Conservation (phyloP, 176 grass and related monocot genomes). For the Eleusine coracana region DNA sequence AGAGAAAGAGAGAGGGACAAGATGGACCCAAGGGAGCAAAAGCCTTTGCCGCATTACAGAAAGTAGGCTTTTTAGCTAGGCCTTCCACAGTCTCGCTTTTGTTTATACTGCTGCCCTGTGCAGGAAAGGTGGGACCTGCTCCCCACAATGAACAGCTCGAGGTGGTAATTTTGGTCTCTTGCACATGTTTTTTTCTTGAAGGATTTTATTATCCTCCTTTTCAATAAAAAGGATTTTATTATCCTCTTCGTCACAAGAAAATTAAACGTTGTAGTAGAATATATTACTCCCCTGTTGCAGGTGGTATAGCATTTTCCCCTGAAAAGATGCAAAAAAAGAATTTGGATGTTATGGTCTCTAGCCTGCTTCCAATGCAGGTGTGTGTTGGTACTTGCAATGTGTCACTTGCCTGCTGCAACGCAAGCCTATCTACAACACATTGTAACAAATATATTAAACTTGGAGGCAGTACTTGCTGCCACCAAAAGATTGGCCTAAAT, state of each 20-base stretch:
- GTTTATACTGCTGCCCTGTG: slow-evolving; percentile 35
- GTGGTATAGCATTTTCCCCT: not conserved
- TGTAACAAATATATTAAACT: slow-evolving; percentile 6
- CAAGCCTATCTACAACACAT: not conserved
- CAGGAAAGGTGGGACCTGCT: slow-evolving; percentile 37
- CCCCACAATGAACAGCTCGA: slow-evolving; percentile 25
- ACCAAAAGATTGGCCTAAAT: slow-evolving; percentile 24
- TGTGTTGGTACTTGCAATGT: slow-evolving; percentile 37
- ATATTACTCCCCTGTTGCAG: too few relatives aligned
- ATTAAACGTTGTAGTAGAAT: too few relatives aligned
- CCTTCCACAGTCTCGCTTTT: slow-evolving; percentile 1
- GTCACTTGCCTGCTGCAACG: slow-evolving; percentile 22
- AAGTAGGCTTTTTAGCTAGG: slow-evolving; percentile 57
- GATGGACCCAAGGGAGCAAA: slow-evolving; percentile 49
- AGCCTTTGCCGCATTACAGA: slow-evolving; percentile 53
- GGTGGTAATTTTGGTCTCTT: slow-evolving; percentile 12
- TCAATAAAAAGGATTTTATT: too few relatives aligned
- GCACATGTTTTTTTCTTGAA: not conserved
- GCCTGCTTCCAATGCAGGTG: slow-evolving; percentile 22
- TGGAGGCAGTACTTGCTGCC: not conserved
- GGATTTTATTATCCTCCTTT: too few relatives aligned
- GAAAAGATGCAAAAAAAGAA: slow-evolving; percentile 2
- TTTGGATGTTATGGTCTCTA: slow-evolving; percentile 39
- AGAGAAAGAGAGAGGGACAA: slow-evolving; percentile 22
- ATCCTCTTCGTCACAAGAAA: too few relatives aligned